Conservation (phyloP, 805 yeast genomes). For the Blastobotrys muscicola region DNA sequence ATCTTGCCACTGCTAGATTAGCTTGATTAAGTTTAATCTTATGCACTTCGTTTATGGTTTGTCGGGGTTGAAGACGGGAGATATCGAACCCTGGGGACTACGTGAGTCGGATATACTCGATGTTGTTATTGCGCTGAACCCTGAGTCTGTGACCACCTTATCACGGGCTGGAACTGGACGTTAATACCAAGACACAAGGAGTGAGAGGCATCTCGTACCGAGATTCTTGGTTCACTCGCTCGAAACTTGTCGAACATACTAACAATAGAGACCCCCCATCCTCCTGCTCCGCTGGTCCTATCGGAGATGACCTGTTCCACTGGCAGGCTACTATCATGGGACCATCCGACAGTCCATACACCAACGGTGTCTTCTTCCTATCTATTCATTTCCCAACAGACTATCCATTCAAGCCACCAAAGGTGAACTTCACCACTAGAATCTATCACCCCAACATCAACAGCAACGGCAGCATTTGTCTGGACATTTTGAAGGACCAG, state of each 20-base stretch:
- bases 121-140: no score
- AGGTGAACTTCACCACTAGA: conserved; percentile 83
- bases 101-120: no score
- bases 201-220: no score
- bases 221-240: no score
- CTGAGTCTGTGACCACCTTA: no score
- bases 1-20: no score
- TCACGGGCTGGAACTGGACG: no score
- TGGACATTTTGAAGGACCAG: conserved; percentile 93
- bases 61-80: no score
- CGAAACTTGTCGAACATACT: conserved; percentile 2
- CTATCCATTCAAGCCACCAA: conserved; percentile 98
- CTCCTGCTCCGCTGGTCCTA: conserved; percentile 98
- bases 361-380: conserved; percentile 91
- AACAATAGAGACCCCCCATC: conserved; percentile 86
- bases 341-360: conserved; percentile 82
- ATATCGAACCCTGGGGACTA: no score
- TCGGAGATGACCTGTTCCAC: conserved; percentile 94
- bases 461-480: conserved; percentile 90
- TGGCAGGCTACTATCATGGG: conserved; percentile 99
- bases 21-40: background rate
- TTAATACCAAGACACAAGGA: no score
- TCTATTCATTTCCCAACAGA: conserved; percentile 98
- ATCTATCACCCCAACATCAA: conserved; percentile 97
- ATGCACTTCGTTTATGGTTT: background rate